These are phyloP conservation scores for Harringtonia lauricola DNA, from an alignment of 2,329 filamentous ascomycete genomes.

Conservation along the genomic window DNA sequence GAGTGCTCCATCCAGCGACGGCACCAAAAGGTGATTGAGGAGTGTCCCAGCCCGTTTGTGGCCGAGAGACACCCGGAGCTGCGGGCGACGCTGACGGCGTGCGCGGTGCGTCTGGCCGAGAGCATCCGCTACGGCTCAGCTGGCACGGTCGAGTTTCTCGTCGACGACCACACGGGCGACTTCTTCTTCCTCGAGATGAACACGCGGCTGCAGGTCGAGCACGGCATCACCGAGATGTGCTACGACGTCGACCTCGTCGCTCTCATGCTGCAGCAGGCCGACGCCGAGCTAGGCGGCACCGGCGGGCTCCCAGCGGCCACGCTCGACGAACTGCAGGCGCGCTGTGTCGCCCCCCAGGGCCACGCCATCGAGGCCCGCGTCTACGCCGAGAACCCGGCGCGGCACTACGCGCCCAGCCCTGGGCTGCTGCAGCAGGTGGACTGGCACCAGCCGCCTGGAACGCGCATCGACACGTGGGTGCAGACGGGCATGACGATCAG, in stretches of 20 bases:
- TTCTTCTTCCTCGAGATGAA: slow-evolving; percentile 80
- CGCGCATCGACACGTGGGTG: slow-evolving; percentile 55
- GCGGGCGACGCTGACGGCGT: slow-evolving; percentile 16
- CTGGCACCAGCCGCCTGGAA: slow-evolving; percentile 36
- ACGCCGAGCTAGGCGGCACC: slow-evolving; percentile 15
- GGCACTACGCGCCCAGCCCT: slow-evolving; percentile 46
- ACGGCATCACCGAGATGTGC: slow-evolving; percentile 69
- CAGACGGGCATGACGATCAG: slow-evolving; percentile 44
- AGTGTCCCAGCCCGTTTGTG: slow-evolving; percentile 54
- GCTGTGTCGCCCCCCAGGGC: not conserved
- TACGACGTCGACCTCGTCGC: slow-evolving; percentile 64
- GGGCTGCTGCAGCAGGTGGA: slow-evolving; percentile 45
- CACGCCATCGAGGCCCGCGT: slow-evolving; percentile 22
- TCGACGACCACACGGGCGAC: slow-evolving; percentile 67
- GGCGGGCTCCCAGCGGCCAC: slow-evolving; percentile 8
- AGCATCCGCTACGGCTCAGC: slow-evolving; percentile 19
- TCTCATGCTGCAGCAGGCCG: slow-evolving; percentile 26
- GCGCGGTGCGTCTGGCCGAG: slow-evolving; percentile 1
- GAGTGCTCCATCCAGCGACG: slow-evolving; percentile 58
- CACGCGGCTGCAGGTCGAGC: slow-evolving; percentile 81
- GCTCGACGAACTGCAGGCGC: not conserved
- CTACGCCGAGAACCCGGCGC: slow-evolving; percentile 41
- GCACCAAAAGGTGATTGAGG: slow-evolving; percentile 62
- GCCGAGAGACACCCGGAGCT: slow-evolving; percentile 18
- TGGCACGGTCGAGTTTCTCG: slow-evolving; percentile 54